A percentile compares a stretch with the other conserved stretches of the same genome.
Conservation (phyloP, 2,329 filamentous ascomycete genomes). For the Trichoderma koningii region DNA sequence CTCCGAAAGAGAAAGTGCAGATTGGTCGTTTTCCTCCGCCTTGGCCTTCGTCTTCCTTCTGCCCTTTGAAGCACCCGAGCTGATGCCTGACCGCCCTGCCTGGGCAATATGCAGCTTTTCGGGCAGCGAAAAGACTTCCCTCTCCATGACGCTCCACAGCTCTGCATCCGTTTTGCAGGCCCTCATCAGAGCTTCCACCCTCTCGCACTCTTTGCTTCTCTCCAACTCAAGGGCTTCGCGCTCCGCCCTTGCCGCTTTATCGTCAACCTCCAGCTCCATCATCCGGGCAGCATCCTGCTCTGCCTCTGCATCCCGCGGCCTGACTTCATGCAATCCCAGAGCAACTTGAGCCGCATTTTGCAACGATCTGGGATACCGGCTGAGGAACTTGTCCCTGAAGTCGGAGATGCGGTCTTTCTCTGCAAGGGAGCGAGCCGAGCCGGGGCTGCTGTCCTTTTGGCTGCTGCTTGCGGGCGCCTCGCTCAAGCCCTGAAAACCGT, state of each 20-base stretch:
- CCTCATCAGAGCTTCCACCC: slow-evolving; percentile 58
- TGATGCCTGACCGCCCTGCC: background rate
- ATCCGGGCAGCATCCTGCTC: slow-evolving; percentile 30
- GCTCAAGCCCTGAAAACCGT: slow-evolving; percentile 1
- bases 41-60: slow-evolving; percentile 22
- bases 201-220: slow-evolving; percentile 49
- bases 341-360: slow-evolving; percentile 45
- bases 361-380: slow-evolving; percentile 45
- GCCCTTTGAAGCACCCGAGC: slow-evolving; percentile 15
- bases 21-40: background rate
- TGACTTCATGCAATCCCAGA: slow-evolving; percentile 43
- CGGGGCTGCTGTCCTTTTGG: background rate
- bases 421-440: slow-evolving; percentile 36
- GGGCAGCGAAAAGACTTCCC: slow-evolving; percentile 66
- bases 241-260: slow-evolving; percentile 41
- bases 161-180: slow-evolving; percentile 61
- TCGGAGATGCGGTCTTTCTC: slow-evolving; percentile 40
- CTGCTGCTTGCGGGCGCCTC: background rate
- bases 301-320: slow-evolving; percentile 33
- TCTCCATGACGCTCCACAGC: slow-evolving; percentile 67
- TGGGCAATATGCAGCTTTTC: slow-evolving; percentile 55
- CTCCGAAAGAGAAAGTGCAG: background rate
- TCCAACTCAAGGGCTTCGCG: slow-evolving; percentile 41
- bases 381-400: slow-evolving; percentile 42
- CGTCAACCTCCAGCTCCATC: slow-evolving; percentile 38